These are phyloP conservation scores for Gnetum montanum DNA, from an alignment of 75 land plant genomes.

Conservation along the genomic window DNA sequence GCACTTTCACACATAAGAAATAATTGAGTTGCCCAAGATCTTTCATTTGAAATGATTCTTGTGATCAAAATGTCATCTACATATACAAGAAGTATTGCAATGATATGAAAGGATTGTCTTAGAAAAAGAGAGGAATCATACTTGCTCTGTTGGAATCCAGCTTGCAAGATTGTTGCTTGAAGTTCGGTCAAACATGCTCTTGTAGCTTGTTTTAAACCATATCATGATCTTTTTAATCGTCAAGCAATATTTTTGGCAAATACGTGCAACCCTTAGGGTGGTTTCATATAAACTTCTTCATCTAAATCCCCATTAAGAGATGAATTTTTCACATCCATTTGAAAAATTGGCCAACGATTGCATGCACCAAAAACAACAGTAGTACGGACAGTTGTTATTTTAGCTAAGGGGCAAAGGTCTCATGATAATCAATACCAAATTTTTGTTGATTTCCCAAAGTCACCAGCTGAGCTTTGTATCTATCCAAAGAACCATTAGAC, in stretches of 20 bases:
- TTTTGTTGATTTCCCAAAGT: slow-evolving; percentile 1
- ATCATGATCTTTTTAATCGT: not conserved
- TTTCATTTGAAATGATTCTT: slow-evolving; percentile 9
- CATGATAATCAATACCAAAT: too few species aligned
- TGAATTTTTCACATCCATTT: slow-evolving; percentile 1
- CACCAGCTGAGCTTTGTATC: slow-evolving; percentile 9
- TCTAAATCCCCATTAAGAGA: not conserved
- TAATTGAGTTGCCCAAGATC: slow-evolving; percentile 9
- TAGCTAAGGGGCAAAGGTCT: too few species aligned
- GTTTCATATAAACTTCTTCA: not conserved
- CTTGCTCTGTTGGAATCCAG: slow-evolving; percentile 2
- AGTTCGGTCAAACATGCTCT: not conserved
- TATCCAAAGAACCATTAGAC: not conserved
- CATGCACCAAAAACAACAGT: slow-evolving; percentile 3
- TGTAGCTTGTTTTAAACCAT: not conserved
- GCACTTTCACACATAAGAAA: slow-evolving; percentile 16
- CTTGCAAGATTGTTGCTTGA: not conserved
- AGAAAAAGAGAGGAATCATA: slow-evolving; percentile 11
- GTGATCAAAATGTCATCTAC: slow-evolving; percentile 8
- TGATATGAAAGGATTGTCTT: not conserved
- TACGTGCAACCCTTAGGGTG: not conserved
- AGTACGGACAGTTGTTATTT: too few species aligned
- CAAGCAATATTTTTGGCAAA: not conserved
- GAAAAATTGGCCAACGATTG: slow-evolving; percentile 4
- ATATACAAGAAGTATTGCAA: slow-evolving; percentile 2